Conservation (phyloP, 208 protist species). For the Blastocrithidia nonstop region DNA sequence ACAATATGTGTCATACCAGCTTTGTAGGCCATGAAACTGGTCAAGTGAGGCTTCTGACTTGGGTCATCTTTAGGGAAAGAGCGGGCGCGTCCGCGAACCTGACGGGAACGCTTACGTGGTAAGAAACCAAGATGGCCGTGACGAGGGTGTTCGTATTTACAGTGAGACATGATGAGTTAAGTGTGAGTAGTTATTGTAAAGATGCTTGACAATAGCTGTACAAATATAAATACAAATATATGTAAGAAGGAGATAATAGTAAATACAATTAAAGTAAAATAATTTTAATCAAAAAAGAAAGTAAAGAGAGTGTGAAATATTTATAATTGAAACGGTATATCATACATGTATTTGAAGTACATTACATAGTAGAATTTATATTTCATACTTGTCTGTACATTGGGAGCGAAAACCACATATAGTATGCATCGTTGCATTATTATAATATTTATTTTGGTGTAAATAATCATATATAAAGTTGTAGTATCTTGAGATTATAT, state of each 20-base stretch:
- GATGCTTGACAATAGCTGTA: not conserved
- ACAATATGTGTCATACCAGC: constrained; percentile 99
- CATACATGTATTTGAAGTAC: too few species aligned
- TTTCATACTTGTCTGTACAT: too few species aligned
- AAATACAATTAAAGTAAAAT: not conserved
- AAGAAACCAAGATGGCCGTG: constrained; percentile 97
- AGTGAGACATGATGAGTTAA: constrained; percentile 72
- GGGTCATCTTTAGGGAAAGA: constrained; percentile 94
- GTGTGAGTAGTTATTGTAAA: not conserved
- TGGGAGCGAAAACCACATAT: too few species aligned
- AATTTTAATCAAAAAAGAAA: not conserved
- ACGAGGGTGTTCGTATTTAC: constrained; percentile 96
- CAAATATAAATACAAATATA: not conserved
- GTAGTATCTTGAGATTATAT: too few species aligned
- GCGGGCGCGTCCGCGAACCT: constrained; percentile 86
- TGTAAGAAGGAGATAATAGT: not conserved
- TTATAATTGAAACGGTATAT: not conserved
- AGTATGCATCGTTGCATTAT: too few species aligned
- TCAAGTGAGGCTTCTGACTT: constrained; percentile 91
- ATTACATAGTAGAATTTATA: too few species aligned
- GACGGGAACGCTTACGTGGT: constrained; percentile 91
- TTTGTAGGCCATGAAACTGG: constrained; percentile 98
- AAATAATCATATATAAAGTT: too few species aligned
- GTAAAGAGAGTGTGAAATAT: not conserved
- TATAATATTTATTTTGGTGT: not conserved